phyloP scores from a whole-genome alignment of 768 basidiomycete genomes.

The Russula sp. region DNA sequence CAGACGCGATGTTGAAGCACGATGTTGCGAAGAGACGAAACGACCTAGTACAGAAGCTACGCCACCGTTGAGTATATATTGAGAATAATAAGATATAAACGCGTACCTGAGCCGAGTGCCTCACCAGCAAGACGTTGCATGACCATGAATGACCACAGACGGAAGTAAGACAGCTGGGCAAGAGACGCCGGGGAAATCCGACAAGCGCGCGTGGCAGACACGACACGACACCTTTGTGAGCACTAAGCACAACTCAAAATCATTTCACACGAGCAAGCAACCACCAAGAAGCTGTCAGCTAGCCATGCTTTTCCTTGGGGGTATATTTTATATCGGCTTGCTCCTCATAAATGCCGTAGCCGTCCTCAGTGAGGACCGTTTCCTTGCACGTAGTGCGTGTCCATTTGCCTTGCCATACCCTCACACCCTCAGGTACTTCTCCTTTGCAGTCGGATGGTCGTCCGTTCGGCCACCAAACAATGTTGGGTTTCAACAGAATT shows the following conservation, averaged over 20 bases:
- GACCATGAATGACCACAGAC: background rate
- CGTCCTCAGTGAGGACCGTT: slow-evolving; percentile 92
- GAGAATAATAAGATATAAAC: background rate
- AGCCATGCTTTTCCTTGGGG: slow-evolving; percentile 54
- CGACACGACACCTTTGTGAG: background rate
- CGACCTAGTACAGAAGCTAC: slow-evolving; percentile 4
- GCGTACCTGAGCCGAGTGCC: slow-evolving; percentile 10
- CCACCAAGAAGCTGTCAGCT: background rate
- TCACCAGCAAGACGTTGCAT: slow-evolving; percentile 4
- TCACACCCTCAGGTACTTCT: slow-evolving; percentile 21
- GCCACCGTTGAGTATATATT: background rate
- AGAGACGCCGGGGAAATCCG: slow-evolving; percentile 9
- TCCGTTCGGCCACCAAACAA: slow-evolving; percentile 56
- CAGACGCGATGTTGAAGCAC: slow-evolving; percentile 2
- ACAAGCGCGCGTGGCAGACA: background rate
- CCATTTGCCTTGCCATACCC: background rate
- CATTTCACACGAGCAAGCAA: slow-evolving; percentile 5
- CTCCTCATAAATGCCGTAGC: slow-evolving; percentile 93
- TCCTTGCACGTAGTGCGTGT: slow-evolving; percentile 80
- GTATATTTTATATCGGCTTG: slow-evolving; percentile 77
- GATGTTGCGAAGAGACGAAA: background rate
- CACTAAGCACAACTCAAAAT: background rate
- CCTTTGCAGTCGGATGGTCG: slow-evolving; percentile 76
- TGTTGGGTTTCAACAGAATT: slow-evolving; percentile 55
- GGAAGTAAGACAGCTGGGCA: background rate